Evolutionary conservation across 2,329 filamentous ascomycete species (phyloP).

Genomic region (Diaporthe humulicola): DNA sequence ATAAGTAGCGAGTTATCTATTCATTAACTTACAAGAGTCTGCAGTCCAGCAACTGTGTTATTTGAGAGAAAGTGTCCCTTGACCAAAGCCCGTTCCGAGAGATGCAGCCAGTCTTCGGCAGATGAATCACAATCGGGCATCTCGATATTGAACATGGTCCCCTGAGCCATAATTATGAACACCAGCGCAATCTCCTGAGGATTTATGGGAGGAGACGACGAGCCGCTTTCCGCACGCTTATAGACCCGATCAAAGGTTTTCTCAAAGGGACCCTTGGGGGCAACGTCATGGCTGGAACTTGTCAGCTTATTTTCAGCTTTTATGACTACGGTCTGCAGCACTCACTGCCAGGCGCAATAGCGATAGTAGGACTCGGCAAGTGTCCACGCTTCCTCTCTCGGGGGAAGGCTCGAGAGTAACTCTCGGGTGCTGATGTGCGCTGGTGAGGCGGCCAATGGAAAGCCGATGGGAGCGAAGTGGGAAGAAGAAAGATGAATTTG

Average conservation of each 20-base stretch:
- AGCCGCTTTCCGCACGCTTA: background rate
- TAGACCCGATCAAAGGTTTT: constrained; percentile 3
- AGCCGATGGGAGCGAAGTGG: background rate
- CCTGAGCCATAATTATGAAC: background rate
- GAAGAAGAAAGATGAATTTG: background rate
- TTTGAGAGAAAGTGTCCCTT: constrained; percentile 4
- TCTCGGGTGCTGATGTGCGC: background rate
- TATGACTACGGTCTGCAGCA: background rate
- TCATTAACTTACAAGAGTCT: background rate
- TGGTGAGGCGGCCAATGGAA: background rate
- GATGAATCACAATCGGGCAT: constrained; percentile 10
- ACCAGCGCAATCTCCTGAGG: constrained; percentile 2
- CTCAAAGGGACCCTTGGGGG: constrained; percentile 4
- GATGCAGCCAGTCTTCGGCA: background rate
- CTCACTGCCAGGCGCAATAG: constrained; percentile 32
- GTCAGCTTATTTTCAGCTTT: background rate
- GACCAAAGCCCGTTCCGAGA: background rate
- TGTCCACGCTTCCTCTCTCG: constrained; percentile 18
- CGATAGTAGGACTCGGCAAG: constrained; percentile 27
- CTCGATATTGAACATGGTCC: constrained; percentile 4
- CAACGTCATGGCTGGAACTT: background rate
- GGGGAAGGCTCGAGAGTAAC: constrained; percentile 8
- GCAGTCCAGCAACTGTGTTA: background rate
- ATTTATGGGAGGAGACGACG: background rate
- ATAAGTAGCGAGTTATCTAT: background rate